These are phyloP conservation scores for Agrostemma githago DNA, from an alignment of 148 eudicot genomes.

Conservation along the genomic window DNA sequence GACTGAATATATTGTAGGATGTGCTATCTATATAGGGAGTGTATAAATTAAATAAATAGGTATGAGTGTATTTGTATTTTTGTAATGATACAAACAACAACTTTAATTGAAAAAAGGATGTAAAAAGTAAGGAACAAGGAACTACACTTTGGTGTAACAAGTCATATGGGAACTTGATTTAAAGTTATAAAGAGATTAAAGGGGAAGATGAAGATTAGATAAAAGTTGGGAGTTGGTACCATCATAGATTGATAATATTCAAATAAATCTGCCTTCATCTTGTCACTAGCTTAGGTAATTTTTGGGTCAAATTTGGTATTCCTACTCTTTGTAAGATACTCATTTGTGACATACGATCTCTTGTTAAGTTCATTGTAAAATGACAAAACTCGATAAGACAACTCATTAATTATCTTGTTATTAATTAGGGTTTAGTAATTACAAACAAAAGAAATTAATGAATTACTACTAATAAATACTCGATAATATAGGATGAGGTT, in stretches of 20 bases:
- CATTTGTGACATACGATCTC: no score
- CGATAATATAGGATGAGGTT: no score
- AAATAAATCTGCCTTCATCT: no score
- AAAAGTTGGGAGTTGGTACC: not conserved
- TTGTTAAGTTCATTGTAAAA: no score
- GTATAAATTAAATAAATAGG: not conserved
- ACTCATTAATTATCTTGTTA: no score
- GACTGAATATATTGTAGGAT: no score
- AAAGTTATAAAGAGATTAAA: not conserved
- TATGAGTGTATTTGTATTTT: not conserved
- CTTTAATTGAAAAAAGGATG: not conserved
- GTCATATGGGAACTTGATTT: constrained; percentile 2
- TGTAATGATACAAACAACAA: constrained; percentile 8
- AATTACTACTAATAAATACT: no score
- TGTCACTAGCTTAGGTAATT: not conserved
- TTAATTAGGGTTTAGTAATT: no score
- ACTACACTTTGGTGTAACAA: not conserved
- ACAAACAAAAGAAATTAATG: no score
- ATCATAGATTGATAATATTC: no score
- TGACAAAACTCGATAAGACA: no score
- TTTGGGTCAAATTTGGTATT: constrained; percentile 4
- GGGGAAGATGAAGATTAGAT: constrained; percentile 14
- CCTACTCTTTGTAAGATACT: not conserved
- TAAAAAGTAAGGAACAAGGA: not conserved
- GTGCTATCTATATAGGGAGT: no score